Evolutionary conservation across 169 alveolate species (phyloP).

Genomic region (Eimeria brunetti): DNA sequence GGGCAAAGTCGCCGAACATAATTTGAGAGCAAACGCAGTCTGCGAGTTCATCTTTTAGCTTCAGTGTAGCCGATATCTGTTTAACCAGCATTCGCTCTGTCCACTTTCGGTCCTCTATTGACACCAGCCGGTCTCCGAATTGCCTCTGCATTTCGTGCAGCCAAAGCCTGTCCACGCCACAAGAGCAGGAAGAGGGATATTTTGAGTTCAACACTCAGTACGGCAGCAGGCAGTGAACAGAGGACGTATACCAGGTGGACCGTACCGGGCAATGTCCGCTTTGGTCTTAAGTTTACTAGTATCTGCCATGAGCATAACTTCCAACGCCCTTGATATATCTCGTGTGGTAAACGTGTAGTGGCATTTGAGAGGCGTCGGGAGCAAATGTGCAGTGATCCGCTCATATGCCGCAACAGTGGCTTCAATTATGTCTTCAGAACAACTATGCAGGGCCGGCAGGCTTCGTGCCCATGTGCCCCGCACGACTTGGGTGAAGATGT

Average conservation of each 20-base stretch:
- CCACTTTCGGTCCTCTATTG: slow-evolving; percentile 93
- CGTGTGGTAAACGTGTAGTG: slow-evolving; percentile 96
- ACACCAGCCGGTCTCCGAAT: slow-evolving; percentile 95
- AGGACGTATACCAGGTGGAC: no score
- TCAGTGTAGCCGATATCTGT: slow-evolving; percentile 84
- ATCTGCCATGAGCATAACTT: slow-evolving; percentile 93
- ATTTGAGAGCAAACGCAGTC: slow-evolving; percentile 86
- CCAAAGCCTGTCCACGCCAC: slow-evolving; percentile 91
- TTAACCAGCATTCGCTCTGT: slow-evolving; percentile 39
- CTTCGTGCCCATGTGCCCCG: slow-evolving; percentile 45
- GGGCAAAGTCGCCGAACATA: slow-evolving; percentile 89
- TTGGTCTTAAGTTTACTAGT: slow-evolving; percentile 95
- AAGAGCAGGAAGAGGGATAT: neutral
- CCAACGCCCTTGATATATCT: slow-evolving; percentile 95
- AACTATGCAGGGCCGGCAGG: slow-evolving; percentile 5
- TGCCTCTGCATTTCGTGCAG: slow-evolving; percentile 95
- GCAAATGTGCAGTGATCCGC: slow-evolving; percentile 90
- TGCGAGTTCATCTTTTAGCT: slow-evolving; percentile 88
- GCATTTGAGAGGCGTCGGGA: slow-evolving; percentile 96
- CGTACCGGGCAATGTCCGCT: slow-evolving; percentile 92
- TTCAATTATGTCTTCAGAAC: slow-evolving; percentile 87
- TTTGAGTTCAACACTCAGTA: neutral
- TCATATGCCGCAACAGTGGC: slow-evolving; percentile 93
- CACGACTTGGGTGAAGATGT: slow-evolving; percentile 21
- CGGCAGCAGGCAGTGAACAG: neutral